These are phyloP conservation scores for Lepidium sativum DNA, from an alignment of 345 rosid species.

Conservation along the genomic window DNA sequence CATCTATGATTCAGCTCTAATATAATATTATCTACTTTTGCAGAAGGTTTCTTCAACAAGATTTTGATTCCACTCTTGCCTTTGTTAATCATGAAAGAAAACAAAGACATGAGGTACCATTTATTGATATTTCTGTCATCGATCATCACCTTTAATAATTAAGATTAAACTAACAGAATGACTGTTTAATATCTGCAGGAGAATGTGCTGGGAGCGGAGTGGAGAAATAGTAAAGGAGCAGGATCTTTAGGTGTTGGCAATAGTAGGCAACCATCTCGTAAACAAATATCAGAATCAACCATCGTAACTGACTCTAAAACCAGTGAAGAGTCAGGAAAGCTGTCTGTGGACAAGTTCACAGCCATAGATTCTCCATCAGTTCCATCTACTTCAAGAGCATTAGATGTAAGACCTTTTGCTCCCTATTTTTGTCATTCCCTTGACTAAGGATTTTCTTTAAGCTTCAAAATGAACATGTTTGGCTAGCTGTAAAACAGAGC, in stretches of 20 bases:
- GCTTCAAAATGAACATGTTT: not conserved
- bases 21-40: conserved; percentile 14
- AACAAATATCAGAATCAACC: conserved; percentile 54
- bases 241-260: conserved; percentile 57
- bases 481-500: not conserved
- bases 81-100: conserved; percentile 83
- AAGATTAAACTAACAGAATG: not conserved
- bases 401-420: conserved; percentile 46
- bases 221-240: conserved; percentile 72
- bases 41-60: conserved; percentile 91
- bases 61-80: conserved; percentile 90
- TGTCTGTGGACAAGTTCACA: conserved; percentile 57
- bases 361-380: conserved; percentile 55
- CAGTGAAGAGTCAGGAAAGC: conserved; percentile 55
- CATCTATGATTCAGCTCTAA: conserved; percentile 1
- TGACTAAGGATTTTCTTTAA: not conserved
- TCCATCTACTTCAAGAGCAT: conserved; percentile 74
- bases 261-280: conserved; percentile 58
- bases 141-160: not conserved
- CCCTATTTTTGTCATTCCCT: not conserved
- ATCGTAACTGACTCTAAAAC: conserved; percentile 63
- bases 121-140: conserved; percentile 5
- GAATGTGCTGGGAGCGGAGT: conserved; percentile 45
- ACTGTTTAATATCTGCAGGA: conserved; percentile 43
- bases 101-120: conserved; percentile 70